These are phyloP conservation scores for Clonostachys byssicola DNA, from an alignment of 2,329 filamentous ascomycete species.

Conservation along the genomic window DNA sequence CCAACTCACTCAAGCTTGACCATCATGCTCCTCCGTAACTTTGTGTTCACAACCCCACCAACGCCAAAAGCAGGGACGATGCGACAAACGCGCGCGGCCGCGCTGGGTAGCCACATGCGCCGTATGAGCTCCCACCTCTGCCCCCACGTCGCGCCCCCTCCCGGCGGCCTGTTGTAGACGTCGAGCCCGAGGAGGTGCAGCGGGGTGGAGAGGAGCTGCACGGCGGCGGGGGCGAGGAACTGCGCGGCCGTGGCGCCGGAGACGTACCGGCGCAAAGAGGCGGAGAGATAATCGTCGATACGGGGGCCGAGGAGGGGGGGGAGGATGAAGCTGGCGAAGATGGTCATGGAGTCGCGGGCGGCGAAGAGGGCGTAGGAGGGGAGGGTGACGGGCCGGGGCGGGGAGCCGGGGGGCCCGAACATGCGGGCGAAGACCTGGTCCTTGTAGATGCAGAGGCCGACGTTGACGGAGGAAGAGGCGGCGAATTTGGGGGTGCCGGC, in stretches of 20 bases:
- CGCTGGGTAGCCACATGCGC: conserved; percentile 72
- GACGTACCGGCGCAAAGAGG: conserved; percentile 36
- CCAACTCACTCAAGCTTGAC: conserved; percentile 37
- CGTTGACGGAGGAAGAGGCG: conserved; percentile 76
- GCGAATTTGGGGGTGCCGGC: conserved; percentile 77
- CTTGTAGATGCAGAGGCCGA: conserved; percentile 84
- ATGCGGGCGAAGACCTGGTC: conserved; percentile 81
- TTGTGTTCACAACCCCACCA: conserved; percentile 79
- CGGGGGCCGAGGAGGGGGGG: conserved; percentile 72
- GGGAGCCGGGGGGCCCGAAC: conserved; percentile 60
- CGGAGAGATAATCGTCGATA: conserved; percentile 48
- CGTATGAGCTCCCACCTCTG: conserved; percentile 67
- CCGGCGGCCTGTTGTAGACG: conserved; percentile 67
- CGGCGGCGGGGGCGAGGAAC: conserved; percentile 72
- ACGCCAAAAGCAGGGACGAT: conserved; percentile 88
- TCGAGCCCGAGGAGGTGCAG: conserved; percentile 83
- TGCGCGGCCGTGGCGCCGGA: conserved; percentile 66
- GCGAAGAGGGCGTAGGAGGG: conserved; percentile 77
- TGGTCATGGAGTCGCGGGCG: conserved; percentile 78
- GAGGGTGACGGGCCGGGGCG: conserved; percentile 56
- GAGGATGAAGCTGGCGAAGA: conserved; percentile 89
- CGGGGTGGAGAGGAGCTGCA: conserved; percentile 78
- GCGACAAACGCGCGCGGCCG: conserved; percentile 71
- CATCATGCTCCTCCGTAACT: conserved; percentile 67
- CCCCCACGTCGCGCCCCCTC: conserved; percentile 32